Evolutionary conservation across 2,329 filamentous ascomycete species (phyloP), one percentile per base, ranked within the genome.

Genomic region (Cordyceps tenuipes): DNA sequence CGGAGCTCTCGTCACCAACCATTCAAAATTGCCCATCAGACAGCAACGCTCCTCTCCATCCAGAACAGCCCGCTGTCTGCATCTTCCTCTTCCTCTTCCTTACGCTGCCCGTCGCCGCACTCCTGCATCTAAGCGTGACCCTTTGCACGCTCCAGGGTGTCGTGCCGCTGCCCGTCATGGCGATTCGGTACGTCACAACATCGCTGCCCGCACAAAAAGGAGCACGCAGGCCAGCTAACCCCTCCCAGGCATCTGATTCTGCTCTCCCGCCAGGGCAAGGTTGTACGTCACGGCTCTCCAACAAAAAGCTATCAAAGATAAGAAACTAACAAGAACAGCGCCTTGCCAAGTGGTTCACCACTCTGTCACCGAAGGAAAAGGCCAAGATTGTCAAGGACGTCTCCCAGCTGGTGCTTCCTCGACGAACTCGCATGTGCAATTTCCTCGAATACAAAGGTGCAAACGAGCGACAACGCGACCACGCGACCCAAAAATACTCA

Each of bases 301-400:
- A 29, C 21, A 46, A 29, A 29, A 26, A 31, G 31, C 7, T 5
- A 15, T 4, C 39, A 13, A 23, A 17, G 6, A 36, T 10, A n/a
- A 57, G 4, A 49, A 19, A 61, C 67, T 69, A 29, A 70, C 55
- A 59, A 46, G 13, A 50, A 52, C 77, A 99, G 94, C 92, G 94
- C 72, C 87, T 99, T 60, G 94, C 94, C 67, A 99, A 99, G 80
- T 99, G 94, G 94, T 99, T 99, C 78, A 96, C 92, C 59, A 99
- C 94, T 17, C 83, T 99, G 64, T 96, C 93, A 41, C 94, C 94
- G 64, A 97, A 89, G 77, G 94, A 99, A 72, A 99, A 99, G 80
- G 94, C 93, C 77, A 99, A 99, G 83, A 97, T 99, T 73, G 93
- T 99, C 82, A 99, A 99, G 77, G 94, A 99, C 81, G 94, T 99